These are phyloP conservation scores for Fraxinus ornus DNA, from an alignment of 305 asterid genomes.

Conservation along the genomic window DNA sequence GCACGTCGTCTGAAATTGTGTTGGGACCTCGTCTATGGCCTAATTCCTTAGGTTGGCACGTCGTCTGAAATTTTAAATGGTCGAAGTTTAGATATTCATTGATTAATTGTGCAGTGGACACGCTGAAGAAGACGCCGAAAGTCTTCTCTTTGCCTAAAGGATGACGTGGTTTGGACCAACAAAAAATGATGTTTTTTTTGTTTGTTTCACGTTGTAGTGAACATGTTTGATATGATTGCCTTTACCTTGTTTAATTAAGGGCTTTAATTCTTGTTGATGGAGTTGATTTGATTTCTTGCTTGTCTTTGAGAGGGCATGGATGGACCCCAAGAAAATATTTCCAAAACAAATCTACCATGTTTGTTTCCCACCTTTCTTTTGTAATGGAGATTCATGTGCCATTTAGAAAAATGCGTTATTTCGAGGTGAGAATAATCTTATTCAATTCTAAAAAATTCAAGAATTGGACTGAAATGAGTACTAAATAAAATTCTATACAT, in stretches of 20 bases:
- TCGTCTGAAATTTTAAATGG: neutral
- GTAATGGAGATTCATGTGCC: slow-evolving; percentile 11
- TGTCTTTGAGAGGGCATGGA: slow-evolving; percentile 28
- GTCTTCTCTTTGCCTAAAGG: slow-evolving; percentile 24
- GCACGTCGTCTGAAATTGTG: too few species aligned
- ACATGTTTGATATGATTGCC: slow-evolving; percentile 26
- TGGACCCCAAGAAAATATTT: slow-evolving; percentile 37
- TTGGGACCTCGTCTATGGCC: slow-evolving; percentile 42
- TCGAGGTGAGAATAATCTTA: slow-evolving; percentile 5
- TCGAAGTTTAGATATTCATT: neutral
- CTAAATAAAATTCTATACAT: neutral
- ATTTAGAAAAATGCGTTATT: neutral
- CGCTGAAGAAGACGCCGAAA: slow-evolving; percentile 9
- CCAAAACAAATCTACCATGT: slow-evolving; percentile 30
- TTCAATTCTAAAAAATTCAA: neutral
- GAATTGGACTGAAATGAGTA: neutral
- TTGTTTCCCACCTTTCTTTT: slow-evolving; percentile 36
- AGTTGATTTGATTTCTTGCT: slow-evolving; percentile 32
- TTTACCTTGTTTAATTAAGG: neutral
- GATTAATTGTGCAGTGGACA: neutral
- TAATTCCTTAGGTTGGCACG: neutral
- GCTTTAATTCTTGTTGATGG: slow-evolving; percentile 36
- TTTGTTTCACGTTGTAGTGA: slow-evolving; percentile 26
- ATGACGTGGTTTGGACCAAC: slow-evolving; percentile 40
- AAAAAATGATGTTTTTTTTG: slow-evolving; percentile 29